Conservation (phyloP, 495 filamentous ascomycete genomes). For the Tricharina praecox region DNA sequence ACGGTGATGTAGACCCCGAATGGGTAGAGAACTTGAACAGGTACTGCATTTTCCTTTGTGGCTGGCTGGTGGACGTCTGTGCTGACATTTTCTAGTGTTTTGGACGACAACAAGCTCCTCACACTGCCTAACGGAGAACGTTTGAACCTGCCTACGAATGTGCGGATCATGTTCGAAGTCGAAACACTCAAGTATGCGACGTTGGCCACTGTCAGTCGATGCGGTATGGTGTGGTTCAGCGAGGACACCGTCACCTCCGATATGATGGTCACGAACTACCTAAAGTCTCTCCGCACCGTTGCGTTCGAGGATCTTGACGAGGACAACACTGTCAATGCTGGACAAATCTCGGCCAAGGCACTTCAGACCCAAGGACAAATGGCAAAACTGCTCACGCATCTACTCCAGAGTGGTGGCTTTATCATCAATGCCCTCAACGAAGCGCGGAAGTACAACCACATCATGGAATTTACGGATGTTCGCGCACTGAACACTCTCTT, state of each 20-base stretch:
- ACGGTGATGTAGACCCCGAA: constrained; percentile 95
- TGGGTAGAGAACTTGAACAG: constrained; percentile 99
- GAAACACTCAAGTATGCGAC: constrained; percentile 98
- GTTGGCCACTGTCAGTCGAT: constrained; percentile 90
- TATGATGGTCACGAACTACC: constrained; percentile 87
- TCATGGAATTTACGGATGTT: constrained; percentile 92
- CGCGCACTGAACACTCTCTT: constrained; percentile 86
- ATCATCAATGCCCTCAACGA: constrained; percentile 57
- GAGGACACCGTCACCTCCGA: constrained; percentile 82
- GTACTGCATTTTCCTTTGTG: constrained; percentile 8
- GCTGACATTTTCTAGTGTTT: constrained; percentile 40
- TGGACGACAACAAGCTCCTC: constrained; percentile 95
- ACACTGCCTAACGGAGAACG: constrained; percentile 96
- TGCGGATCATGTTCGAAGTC: constrained; percentile 98
- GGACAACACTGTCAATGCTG: constrained; percentile 58
- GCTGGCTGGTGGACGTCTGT: not conserved
- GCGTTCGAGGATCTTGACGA: constrained; percentile 90
- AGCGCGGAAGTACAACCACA: constrained; percentile 67
- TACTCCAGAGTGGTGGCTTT: constrained; percentile 60
- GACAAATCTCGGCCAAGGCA: constrained; percentile 59
- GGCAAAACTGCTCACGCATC: constrained; percentile 57
- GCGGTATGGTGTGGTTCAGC: constrained; percentile 99
- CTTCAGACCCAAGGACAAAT: constrained; percentile 59
- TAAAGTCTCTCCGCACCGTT: constrained; percentile 60
- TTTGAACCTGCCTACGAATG: constrained; percentile 80